phyloP scores from a whole-genome alignment of 2,329 filamentous ascomycete species.

The Aspergillus japonicus region DNA sequence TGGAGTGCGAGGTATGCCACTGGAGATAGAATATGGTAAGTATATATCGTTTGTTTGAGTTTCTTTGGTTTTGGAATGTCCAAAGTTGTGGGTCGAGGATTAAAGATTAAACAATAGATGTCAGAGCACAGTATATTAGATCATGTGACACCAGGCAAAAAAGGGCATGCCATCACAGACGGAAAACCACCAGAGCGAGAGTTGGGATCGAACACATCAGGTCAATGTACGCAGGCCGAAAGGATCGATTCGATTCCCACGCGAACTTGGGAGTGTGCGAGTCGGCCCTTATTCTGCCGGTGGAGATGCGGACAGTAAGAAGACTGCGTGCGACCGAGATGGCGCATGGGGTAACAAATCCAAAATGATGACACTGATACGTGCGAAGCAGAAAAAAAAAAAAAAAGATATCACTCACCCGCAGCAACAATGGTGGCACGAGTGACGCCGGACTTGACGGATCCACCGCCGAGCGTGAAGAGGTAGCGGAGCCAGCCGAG shows the following conservation, averaged over 20 bases:
- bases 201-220: neutral
- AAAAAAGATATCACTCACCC: conserved; percentile 36
- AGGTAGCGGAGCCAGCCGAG: conserved; percentile 42
- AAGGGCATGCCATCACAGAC: neutral
- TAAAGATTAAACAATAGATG: neutral
- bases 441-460: conserved; percentile 36
- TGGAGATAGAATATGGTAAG: conserved; percentile 12
- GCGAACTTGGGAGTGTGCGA: neutral
- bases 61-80: neutral
- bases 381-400: neutral
- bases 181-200: neutral
- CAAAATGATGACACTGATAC: neutral
- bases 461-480: conserved; percentile 43
- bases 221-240: neutral
- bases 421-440: conserved; percentile 38
- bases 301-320: neutral
- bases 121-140: neutral
- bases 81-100: neutral
- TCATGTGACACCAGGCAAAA: neutral
- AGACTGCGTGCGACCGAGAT: neutral
- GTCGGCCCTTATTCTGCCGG: neutral
- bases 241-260: neutral
- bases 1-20: conserved; percentile 36
- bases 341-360: too few species aligned
- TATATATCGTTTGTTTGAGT: neutral